phyloP scores from a whole-genome alignment of 164 flowering plant species.

The Hamamelis virginiana region DNA sequence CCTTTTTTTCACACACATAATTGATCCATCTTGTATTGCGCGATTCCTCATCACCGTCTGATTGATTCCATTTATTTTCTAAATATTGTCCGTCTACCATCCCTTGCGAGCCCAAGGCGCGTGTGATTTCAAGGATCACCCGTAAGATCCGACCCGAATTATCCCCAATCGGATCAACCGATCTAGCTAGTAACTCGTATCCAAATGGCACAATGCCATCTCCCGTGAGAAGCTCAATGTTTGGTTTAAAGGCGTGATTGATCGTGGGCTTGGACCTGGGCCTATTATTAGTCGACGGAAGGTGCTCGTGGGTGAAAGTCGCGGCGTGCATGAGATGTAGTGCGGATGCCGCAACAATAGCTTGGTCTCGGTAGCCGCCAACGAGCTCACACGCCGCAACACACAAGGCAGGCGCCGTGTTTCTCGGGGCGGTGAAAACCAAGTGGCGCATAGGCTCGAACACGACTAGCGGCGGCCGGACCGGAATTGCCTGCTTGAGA shows the following conservation, averaged over 20 bases:
- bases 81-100: constrained; percentile 35
- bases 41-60: not conserved
- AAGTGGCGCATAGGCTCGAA: constrained; percentile 62
- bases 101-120: constrained; percentile 55
- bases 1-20: constrained; percentile 35
- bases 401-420: constrained; percentile 55
- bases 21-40: constrained; percentile 10
- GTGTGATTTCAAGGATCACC: constrained; percentile 53
- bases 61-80: constrained; percentile 10
- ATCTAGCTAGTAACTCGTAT: constrained; percentile 43
- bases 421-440: constrained; percentile 50
- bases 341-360: constrained; percentile 60
- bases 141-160: constrained; percentile 38
- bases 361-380: constrained; percentile 52
- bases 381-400: constrained; percentile 66
- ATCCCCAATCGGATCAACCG: constrained; percentile 19
- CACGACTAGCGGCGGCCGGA: constrained; percentile 39
- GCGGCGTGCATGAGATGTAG: constrained; percentile 60
- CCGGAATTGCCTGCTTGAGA: constrained; percentile 37
- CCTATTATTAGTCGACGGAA: constrained; percentile 30
- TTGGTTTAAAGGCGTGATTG: constrained; percentile 29
- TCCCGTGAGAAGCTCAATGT: constrained; percentile 51
- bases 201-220: constrained; percentile 56
- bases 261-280: constrained; percentile 9
- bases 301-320: constrained; percentile 38